phyloP scores from a whole-genome alignment of 2,329 filamentous ascomycete species.

The Xylariaceae sp. region DNA sequence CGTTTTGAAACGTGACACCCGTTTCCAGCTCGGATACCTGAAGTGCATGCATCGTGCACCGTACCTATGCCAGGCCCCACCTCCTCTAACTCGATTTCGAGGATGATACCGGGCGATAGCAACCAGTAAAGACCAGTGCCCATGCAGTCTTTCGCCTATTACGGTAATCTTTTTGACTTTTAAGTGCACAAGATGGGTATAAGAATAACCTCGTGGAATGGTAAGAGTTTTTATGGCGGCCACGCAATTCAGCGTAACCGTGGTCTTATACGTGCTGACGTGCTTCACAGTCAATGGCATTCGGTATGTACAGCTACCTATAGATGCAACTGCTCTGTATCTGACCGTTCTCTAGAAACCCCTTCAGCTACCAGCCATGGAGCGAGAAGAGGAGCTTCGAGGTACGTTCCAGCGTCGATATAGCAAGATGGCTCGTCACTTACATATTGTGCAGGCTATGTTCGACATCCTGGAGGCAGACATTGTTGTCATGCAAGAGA shows the following conservation, averaged over 20 bases:
- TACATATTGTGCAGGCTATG: slow-evolving; percentile 60
- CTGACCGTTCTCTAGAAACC: slow-evolving; percentile 54
- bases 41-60: too few relatives aligned
- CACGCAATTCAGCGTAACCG: too few relatives aligned
- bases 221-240: too few relatives aligned
- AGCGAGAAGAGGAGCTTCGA: slow-evolving; percentile 65
- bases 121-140: background rate
- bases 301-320: slow-evolving; percentile 44
- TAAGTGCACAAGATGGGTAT: slow-evolving; percentile 54
- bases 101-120: background rate
- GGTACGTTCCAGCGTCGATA: slow-evolving; percentile 33
- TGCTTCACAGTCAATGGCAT: slow-evolving; percentile 68
- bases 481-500: slow-evolving; percentile 91
- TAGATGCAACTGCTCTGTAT: background rate
- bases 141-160: background rate
- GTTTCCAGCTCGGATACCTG: background rate
- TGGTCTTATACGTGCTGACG: too few relatives aligned
- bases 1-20: too few relatives aligned
- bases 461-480: slow-evolving; percentile 91
- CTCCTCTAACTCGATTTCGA: background rate
- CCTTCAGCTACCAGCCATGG: slow-evolving; percentile 84
- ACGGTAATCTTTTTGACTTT: too few relatives aligned
- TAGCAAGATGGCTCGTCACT: background rate
- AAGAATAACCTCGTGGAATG: slow-evolving; percentile 84
- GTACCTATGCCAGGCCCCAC: too few relatives aligned